phyloP scores from a whole-genome alignment of 2,329 filamentous ascomycete genomes.

The Volutella citrinella region DNA sequence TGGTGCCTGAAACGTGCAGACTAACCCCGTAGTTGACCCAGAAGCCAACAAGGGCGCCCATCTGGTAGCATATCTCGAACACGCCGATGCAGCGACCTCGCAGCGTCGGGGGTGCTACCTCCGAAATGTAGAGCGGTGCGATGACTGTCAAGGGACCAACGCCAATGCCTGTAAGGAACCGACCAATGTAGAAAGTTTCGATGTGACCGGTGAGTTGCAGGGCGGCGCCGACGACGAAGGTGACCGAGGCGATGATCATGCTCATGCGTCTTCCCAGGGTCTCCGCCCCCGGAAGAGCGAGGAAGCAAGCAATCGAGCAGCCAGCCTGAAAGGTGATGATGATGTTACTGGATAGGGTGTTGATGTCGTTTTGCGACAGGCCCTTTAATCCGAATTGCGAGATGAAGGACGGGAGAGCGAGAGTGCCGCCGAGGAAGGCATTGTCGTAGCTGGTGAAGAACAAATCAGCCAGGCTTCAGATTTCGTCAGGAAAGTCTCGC shows the following conservation, averaged over 20 bases:
- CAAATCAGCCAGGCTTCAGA: too few species aligned
- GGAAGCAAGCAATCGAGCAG: conserved; percentile 32
- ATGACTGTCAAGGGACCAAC: too few species aligned
- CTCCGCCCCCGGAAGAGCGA: conserved; percentile 41
- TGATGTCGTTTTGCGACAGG: not conserved
- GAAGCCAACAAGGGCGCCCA: conserved; percentile 30
- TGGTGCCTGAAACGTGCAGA: too few species aligned
- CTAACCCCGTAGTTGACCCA: conserved; percentile 31
- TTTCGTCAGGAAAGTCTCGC: too few species aligned
- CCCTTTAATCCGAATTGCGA: conserved; percentile 1
- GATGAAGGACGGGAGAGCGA: conserved; percentile 4
- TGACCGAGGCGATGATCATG: conserved; percentile 37
- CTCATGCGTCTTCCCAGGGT: conserved; percentile 41
- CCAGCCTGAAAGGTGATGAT: conserved; percentile 29
- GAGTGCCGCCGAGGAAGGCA: conserved; percentile 3
- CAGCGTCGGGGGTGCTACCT: conserved; percentile 42
- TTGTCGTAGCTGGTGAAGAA: conserved; percentile 8
- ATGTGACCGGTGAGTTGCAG: too few species aligned
- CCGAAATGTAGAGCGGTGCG: conserved; percentile 38
- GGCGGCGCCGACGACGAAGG: conserved; percentile 35
- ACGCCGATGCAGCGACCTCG: conserved; percentile 47
- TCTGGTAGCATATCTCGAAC: conserved; percentile 34
- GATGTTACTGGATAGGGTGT: conserved; percentile 3
- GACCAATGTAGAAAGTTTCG: too few species aligned
- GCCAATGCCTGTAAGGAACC: conserved; percentile 45